Conservation (phyloP, 23 red algal species). For the Cyanidium caldarium region DNA sequence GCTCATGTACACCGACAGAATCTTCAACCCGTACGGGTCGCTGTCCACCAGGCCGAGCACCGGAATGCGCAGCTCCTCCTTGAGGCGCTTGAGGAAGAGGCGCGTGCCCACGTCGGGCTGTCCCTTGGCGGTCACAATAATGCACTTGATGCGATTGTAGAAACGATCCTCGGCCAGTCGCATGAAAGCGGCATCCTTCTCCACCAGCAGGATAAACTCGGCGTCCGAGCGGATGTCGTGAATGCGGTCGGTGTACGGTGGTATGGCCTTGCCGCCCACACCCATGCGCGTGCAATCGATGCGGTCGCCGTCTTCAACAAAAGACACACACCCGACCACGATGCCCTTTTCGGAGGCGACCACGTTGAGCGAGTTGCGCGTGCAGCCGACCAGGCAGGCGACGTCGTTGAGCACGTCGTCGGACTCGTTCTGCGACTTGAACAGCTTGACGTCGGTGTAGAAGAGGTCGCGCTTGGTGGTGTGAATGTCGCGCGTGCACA, state of each 20-base stretch:
- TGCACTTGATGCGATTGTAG: conserved; percentile 68
- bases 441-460: conserved; percentile 87
- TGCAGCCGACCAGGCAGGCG: conserved; percentile 79
- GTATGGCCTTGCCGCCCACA: conserved; percentile 92
- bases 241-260: conserved; percentile 68
- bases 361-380: conserved; percentile 54
- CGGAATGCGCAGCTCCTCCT: conserved; percentile 37
- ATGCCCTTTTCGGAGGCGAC: conserved; percentile 91
- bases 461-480: conserved; percentile 73
- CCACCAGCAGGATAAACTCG: conserved; percentile 72
- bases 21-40: conserved; percentile 87
- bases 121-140: conserved; percentile 86
- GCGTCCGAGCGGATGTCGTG: conserved; percentile 73
- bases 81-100: conserved; percentile 50
- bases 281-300: conserved; percentile 90
- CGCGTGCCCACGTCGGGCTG: conserved; percentile 85
- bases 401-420: conserved; percentile 90
- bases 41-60: conserved; percentile 84
- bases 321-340: conserved; percentile 67
- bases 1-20: conserved; percentile 84
- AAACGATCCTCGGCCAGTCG: conserved; percentile 82
- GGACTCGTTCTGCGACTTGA: conserved; percentile 55
- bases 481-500: conserved; percentile 63
- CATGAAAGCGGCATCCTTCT: conserved; percentile 93
- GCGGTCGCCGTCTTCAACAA: conserved; percentile 75